phyloP scores from a whole-genome alignment of 2,329 filamentous ascomycete genomes.

The Phialophora verrucosa region DNA sequence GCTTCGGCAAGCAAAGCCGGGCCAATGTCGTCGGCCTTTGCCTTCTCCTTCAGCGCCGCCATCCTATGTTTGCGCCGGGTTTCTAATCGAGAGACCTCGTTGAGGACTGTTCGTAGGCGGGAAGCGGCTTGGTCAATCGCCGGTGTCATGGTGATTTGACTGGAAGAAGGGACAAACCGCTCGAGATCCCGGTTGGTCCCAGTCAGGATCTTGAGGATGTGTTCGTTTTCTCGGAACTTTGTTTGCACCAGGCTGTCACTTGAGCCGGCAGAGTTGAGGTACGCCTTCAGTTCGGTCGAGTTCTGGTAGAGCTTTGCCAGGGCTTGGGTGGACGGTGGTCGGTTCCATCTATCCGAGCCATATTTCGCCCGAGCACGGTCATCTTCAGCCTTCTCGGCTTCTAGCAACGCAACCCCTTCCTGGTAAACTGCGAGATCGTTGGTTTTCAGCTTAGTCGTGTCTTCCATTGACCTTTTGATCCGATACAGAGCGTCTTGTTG shows the following conservation, averaged over 20 bases:
- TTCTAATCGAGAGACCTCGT: constrained; percentile 83
- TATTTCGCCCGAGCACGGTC: constrained; percentile 74
- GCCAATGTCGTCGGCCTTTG: constrained; percentile 84
- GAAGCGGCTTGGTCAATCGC: constrained; percentile 79
- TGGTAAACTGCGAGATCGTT: constrained; percentile 79
- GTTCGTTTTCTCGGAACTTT: constrained; percentile 78
- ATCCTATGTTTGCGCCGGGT: constrained; percentile 78
- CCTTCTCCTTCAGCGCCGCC: constrained; percentile 77
- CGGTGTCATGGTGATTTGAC: constrained; percentile 77
- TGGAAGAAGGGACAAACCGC: constrained; percentile 85
- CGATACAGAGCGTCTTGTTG: constrained; percentile 85
- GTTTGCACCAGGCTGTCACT: constrained; percentile 74
- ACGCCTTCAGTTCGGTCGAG: constrained; percentile 80
- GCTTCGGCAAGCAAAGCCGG: constrained; percentile 82
- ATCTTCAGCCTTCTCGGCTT: constrained; percentile 83
- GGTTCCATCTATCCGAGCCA: constrained; percentile 84
- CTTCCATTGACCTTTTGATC: constrained; percentile 78
- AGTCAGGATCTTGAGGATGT: constrained; percentile 74
- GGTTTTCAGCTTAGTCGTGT: constrained; percentile 86
- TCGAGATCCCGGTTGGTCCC: constrained; percentile 81
- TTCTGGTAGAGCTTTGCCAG: constrained; percentile 75
- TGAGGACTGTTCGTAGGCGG: constrained; percentile 77
- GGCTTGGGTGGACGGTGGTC: constrained; percentile 72
- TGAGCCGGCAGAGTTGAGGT: constrained; percentile 74
- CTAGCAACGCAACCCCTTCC: constrained; percentile 79